Evolutionary conservation across 345 rosid species (phyloP).

Genomic region (Heritiera littoralis): DNA sequence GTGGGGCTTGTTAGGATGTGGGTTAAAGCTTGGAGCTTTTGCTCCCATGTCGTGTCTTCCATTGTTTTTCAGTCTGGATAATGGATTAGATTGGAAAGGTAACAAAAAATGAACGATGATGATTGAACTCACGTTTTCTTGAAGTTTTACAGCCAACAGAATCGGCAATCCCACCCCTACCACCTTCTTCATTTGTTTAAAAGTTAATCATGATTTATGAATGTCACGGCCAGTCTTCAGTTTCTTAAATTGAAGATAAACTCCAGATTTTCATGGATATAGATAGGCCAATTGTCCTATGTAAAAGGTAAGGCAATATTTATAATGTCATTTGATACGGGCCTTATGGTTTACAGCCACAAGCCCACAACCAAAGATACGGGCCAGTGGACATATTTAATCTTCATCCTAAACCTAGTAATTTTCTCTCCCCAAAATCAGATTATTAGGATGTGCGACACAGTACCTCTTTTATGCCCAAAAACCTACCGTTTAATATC

Average conservation of each 20-base stretch:
- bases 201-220: background rate
- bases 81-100: slow-evolving; percentile 7
- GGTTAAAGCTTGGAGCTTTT: slow-evolving; percentile 42
- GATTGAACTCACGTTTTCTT: background rate
- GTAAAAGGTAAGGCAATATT: background rate
- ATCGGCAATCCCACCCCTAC: background rate
- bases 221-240: background rate
- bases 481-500: no score
- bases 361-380: background rate
- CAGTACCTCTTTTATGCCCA: no score
- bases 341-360: background rate
- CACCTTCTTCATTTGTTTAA: background rate
- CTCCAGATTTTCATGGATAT: background rate
- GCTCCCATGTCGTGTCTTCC: slow-evolving; percentile 47
- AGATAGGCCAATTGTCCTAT: background rate
- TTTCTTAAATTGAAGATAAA: background rate
- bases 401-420: background rate
- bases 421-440: no score
- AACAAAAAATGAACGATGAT: background rate
- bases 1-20: slow-evolving; percentile 60
- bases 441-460: no score
- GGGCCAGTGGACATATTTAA: background rate
- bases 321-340: background rate
- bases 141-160: background rate
- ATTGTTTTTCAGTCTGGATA: slow-evolving; percentile 15